phyloP scores from a whole-genome alignment of 1,139 yeast species.

The Saccharomyces hybrid region DNA sequence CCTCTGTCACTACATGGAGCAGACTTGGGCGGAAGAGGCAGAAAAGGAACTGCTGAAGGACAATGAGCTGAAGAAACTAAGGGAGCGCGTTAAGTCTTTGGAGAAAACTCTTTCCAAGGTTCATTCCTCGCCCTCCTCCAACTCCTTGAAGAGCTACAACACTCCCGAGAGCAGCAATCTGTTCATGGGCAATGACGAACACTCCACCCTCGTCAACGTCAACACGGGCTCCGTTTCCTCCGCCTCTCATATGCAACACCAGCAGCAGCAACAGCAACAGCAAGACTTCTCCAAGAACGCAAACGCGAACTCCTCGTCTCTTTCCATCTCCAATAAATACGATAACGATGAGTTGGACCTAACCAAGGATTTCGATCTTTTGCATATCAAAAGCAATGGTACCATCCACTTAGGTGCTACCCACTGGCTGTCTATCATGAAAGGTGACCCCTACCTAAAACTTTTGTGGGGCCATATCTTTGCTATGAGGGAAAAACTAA shows the following conservation, averaged over 20 bases:
- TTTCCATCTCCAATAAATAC: constrained; percentile 12
- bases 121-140: constrained; percentile 16
- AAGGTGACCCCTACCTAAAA: constrained; percentile 45
- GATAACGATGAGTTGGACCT: constrained; percentile 36
- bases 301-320: background rate
- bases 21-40: constrained; percentile 43
- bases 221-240: background rate
- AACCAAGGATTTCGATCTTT: constrained; percentile 42
- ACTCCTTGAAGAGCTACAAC: constrained; percentile 4
- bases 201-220: background rate
- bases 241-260: background rate
- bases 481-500: constrained; percentile 40
- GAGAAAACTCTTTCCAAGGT: constrained; percentile 27
- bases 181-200: constrained; percentile 5
- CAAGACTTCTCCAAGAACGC: background rate
- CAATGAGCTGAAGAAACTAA: constrained; percentile 28
- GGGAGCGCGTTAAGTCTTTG: constrained; percentile 29
- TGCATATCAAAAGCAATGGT: constrained; percentile 44
- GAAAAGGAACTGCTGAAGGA: constrained; percentile 46
- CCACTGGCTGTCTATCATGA: constrained; percentile 47
- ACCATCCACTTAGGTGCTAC: constrained; percentile 45
- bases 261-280: background rate
- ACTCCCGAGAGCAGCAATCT: constrained; percentile 14
- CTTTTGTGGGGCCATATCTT: constrained; percentile 46
- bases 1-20: constrained; percentile 59